Conservation (phyloP, 495 filamentous ascomycete species). For the Tuber umbilicatum region DNA sequence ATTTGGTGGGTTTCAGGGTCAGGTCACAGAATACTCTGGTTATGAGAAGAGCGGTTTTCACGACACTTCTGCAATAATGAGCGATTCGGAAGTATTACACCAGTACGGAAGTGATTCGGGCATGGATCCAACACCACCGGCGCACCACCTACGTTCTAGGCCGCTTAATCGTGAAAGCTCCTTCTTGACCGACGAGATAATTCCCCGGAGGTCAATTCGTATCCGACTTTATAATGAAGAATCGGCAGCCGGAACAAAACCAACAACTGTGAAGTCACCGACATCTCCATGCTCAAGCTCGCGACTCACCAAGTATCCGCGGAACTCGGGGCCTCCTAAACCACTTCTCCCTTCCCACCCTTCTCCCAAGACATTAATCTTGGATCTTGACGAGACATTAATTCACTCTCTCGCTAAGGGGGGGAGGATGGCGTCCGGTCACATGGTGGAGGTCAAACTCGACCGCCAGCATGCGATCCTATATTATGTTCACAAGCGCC, state of each 20-base stretch:
- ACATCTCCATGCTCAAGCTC: conserved; percentile 70
- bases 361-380: conserved; percentile 71
- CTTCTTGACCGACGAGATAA: conserved; percentile 50
- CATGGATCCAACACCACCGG: conserved; percentile 12
- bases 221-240: conserved; percentile 90
- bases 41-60: conserved; percentile 12
- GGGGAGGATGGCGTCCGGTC: conserved; percentile 87
- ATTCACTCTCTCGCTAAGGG: conserved; percentile 97
- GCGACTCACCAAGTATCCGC: conserved; percentile 75
- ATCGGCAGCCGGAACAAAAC: conserved; percentile 54
- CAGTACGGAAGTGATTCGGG: not conserved
- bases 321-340: conserved; percentile 76
- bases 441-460: conserved; percentile 98
- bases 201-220: conserved; percentile 72
- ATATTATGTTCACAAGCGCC: conserved; percentile 97
- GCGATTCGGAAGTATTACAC: conserved; percentile 6
- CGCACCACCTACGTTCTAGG: conserved; percentile 22
- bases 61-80: not conserved
- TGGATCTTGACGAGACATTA: conserved; percentile 93
- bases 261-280: conserved; percentile 73
- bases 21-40: not conserved
- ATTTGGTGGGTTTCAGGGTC: conserved; percentile 2
- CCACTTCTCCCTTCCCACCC: conserved; percentile 67
- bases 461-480: conserved; percentile 91
- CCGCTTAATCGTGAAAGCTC: conserved; percentile 20